Conservation (phyloP, 1,284 basidiomycete species). For the Apiotrichum sp. region DNA sequence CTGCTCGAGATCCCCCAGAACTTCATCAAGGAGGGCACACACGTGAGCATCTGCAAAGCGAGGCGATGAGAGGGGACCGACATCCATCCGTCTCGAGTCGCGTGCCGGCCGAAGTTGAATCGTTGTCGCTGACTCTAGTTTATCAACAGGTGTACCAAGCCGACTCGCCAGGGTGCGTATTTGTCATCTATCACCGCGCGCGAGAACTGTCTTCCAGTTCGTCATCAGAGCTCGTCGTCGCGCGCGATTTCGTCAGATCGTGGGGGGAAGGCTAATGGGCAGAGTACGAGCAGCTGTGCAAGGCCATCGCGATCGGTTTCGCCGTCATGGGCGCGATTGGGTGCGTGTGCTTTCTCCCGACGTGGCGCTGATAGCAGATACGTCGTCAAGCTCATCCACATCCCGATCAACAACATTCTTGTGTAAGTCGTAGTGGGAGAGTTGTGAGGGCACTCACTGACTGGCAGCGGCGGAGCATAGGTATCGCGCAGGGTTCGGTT, state of each 20-base stretch:
- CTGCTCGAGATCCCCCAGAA: slow-evolving; percentile 85
- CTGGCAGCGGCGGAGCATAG: slow-evolving; percentile 18
- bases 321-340: slow-evolving; percentile 74
- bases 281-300: slow-evolving; percentile 91
- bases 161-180: slow-evolving; percentile 77
- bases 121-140: slow-evolving; percentile 61
- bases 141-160: slow-evolving; percentile 94
- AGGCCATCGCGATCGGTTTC: slow-evolving; percentile 88
- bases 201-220: too few relatives aligned
- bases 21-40: slow-evolving; percentile 87
- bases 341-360: too few relatives aligned
- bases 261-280: slow-evolving; percentile 1
- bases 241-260: too few relatives aligned
- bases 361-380: too few relatives aligned
- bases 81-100: too few relatives aligned
- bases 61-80: too few relatives aligned
- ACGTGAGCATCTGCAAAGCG: slow-evolving; percentile 55
- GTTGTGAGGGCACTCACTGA: slow-evolving; percentile 4
- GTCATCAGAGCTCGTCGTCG: too few relatives aligned
- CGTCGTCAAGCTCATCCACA: slow-evolving; percentile 91
- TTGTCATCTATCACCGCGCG: too few relatives aligned
- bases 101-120: too few relatives aligned
- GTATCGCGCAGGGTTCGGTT: not conserved
- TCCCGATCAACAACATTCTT: slow-evolving; percentile 92
- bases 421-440: slow-evolving; percentile 59